Evolutionary conservation across 306 rosid genomes (phyloP).

Genomic region (Oxytropis ochrocephala): DNA sequence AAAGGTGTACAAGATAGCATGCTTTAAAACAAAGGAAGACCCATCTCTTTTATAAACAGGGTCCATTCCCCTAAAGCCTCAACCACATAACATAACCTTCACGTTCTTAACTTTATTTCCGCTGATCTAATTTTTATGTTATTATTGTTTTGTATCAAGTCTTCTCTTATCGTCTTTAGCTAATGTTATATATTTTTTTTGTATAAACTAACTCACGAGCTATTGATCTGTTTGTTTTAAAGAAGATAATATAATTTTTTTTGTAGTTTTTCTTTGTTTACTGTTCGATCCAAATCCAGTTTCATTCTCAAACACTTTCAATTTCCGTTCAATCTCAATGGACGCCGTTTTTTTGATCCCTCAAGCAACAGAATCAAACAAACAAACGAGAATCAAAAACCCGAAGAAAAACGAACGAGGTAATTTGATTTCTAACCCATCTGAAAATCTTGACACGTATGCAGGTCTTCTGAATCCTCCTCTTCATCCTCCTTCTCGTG

Average conservation of each 20-base stretch:
- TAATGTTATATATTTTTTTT: background rate
- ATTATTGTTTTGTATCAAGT: background rate
- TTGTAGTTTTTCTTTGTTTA: background rate
- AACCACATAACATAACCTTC: background rate
- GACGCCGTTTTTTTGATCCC: slow-evolving; percentile 34
- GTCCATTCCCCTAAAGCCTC: slow-evolving; percentile 29
- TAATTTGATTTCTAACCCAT: slow-evolving; percentile 8
- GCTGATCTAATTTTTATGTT: background rate
- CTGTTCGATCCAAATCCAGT: background rate
- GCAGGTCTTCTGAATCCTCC: slow-evolving; percentile 53
- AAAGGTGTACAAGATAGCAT: slow-evolving; percentile 20
- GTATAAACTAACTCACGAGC: slow-evolving; percentile 4
- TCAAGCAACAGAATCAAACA: slow-evolving; percentile 24
- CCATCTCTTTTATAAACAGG: slow-evolving; percentile 20
- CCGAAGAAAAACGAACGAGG: slow-evolving; percentile 28
- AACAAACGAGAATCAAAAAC: slow-evolving; percentile 33
- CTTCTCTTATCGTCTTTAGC: background rate
- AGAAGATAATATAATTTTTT: slow-evolving; percentile 38
- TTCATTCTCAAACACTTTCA: background rate
- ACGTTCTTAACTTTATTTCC: background rate
- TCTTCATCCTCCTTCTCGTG: slow-evolving; percentile 15
- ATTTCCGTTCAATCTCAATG: slow-evolving; percentile 21
- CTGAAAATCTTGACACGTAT: slow-evolving; percentile 32
- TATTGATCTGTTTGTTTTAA: slow-evolving; percentile 34
- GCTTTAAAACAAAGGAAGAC: slow-evolving; percentile 10